Base-by-base conservation (phyloP, 2,329 filamentous ascomycete genomes). In the Zymoseptoria tritici region DNA sequence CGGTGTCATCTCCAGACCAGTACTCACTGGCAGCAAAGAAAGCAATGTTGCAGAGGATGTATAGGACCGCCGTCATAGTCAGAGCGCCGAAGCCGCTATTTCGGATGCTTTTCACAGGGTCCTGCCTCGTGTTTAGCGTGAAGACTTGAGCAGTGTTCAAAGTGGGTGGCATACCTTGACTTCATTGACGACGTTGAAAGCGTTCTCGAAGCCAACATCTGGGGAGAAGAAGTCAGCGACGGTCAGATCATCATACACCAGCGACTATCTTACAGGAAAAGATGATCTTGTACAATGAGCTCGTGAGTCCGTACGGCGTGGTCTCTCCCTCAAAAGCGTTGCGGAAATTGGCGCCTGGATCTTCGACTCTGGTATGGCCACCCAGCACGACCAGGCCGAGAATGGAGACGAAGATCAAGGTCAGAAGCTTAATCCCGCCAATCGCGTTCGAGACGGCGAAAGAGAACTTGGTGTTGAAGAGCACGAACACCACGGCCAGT, bases 381-480 rank as follows among this genome's bases (percentile, higher is more conserved):
- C 83, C 83, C 0, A 88, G 78, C 3, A 87, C 82, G 2, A 87
- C 84, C 1, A 87, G 74, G 0, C 85, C 85, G 0, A 83, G 81
- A 49, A 70, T 67, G 9, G 61, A 62, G 36, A 70, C 67, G 54
- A 88, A 86, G n/a, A 87, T 62, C 2, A 89, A 73, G 0, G 84
- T 86, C 16, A 82, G 66, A 3, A 88, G 69, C 66, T 89, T 89
- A 46, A 88, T 66, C 2, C 77, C 68, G 0, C 84, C 84, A 46
- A 88, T 79, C 6, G 75, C 70, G 64, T 88, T 85, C 13, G 80
- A 79, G 0, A 83, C 67, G 67, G 78, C 78, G 2, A 85, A 78
- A 0, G 83, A 85, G 64, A 79, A 82, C 58, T 79, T 81, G 54
- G 84, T 88, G 59, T 83, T 80, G 9, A 80, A 79, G 4, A 82